Conservation (phyloP, 1,139 yeast genomes). For the Lodderomyces jiufengensis region DNA sequence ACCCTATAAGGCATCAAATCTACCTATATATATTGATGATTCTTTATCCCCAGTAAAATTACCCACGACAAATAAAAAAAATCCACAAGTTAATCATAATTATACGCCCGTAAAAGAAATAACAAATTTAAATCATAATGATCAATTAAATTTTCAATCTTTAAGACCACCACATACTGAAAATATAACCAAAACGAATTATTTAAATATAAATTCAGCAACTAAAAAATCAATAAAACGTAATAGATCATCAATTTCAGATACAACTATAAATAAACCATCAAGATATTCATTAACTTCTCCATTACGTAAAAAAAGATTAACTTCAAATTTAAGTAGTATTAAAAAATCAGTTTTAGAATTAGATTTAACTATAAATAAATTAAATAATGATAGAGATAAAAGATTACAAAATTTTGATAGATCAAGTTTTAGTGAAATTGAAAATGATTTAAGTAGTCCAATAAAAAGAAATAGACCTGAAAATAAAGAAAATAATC, state of each 20-base stretch:
- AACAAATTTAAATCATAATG: constrained; percentile 7
- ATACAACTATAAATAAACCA: neutral
- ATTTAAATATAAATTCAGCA: constrained; percentile 1
- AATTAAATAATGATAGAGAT: constrained; percentile 17
- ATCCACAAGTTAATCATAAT: constrained; percentile 1
- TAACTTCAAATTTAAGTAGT: constrained; percentile 18
- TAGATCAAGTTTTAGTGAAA: constrained; percentile 4
- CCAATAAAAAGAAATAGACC: constrained; percentile 11
- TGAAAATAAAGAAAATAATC: constrained; percentile 24
- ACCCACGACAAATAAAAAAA: constrained; percentile 3
- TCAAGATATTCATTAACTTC: constrained; percentile 32
- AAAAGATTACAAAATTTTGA: constrained; percentile 9
- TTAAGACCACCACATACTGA: neutral
- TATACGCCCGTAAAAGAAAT: constrained; percentile 14
- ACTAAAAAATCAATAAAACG: neutral
- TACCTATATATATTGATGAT: constrained; percentile 8
- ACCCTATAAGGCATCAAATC: neutral
- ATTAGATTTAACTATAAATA: constrained; percentile 14
- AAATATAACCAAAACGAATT: constrained; percentile 1
- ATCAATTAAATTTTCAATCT: neutral
- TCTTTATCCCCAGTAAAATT: constrained; percentile 13
- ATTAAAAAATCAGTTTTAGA: constrained; percentile 17
- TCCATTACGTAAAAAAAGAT: constrained; percentile 20
- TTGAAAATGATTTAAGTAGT: constrained; percentile 11
- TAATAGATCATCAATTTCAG: neutral